Evolutionary conservation across 805 yeast species (phyloP).

Genomic region (Metschnikowia matae): DNA sequence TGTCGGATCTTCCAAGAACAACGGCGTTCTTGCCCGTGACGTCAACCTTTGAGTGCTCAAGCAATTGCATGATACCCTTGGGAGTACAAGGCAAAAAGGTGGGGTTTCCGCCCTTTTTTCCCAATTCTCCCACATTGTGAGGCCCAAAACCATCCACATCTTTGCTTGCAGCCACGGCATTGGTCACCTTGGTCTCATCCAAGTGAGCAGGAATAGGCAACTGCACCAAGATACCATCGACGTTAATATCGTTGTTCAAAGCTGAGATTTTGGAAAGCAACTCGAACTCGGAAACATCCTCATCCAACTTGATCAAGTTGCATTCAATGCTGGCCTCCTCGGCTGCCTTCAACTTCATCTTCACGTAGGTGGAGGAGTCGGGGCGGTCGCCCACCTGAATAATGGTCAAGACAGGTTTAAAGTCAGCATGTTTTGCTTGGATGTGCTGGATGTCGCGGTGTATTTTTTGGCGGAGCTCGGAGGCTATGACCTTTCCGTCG

Average conservation of each 20-base stretch:
- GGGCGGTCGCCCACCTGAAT: slow-evolving; percentile 76
- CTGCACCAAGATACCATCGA: slow-evolving; percentile 74
- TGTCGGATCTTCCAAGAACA: slow-evolving; percentile 80
- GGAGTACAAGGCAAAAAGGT: slow-evolving; percentile 80
- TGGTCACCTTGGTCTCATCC: slow-evolving; percentile 63
- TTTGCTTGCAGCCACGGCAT: slow-evolving; percentile 59
- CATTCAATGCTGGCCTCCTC: slow-evolving; percentile 64
- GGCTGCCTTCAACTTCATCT: slow-evolving; percentile 77
- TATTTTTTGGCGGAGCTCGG: slow-evolving; percentile 33
- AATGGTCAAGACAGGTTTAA: slow-evolving; percentile 63
- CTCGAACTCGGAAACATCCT: slow-evolving; percentile 50
- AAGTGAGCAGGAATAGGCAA: slow-evolving; percentile 72
- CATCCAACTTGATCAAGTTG: slow-evolving; percentile 56
- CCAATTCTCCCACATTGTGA: slow-evolving; percentile 70
- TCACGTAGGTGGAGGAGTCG: slow-evolving; percentile 77
- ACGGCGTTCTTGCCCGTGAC: slow-evolving; percentile 72
- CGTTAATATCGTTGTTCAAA: slow-evolving; percentile 54
- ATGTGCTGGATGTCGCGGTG: slow-evolving; percentile 39
- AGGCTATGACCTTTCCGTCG: slow-evolving; percentile 45
- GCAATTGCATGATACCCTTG: slow-evolving; percentile 66
- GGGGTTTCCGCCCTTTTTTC: slow-evolving; percentile 70
- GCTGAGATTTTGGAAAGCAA: slow-evolving; percentile 49
- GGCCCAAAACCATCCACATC: slow-evolving; percentile 86
- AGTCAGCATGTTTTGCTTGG: slow-evolving; percentile 46
- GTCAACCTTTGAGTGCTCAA: slow-evolving; percentile 52